Conservation (phyloP, 1,139 yeast species). For the Candida sp. region DNA sequence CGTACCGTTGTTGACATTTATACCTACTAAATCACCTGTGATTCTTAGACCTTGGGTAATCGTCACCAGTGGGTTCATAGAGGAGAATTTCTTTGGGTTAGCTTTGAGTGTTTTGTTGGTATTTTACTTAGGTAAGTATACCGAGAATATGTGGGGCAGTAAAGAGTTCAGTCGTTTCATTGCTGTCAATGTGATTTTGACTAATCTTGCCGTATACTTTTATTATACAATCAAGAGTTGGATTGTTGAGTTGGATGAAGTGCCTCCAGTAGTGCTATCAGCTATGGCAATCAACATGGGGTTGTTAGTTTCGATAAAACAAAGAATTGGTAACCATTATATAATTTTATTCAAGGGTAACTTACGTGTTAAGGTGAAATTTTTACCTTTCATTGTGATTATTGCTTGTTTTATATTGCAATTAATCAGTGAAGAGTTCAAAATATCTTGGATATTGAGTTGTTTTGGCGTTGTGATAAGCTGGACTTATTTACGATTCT, state of each 20-base stretch:
- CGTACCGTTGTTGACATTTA: constrained; percentile 38
- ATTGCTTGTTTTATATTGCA: constrained; percentile 14
- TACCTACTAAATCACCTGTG: constrained; percentile 37
- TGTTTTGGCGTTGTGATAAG: constrained; percentile 30
- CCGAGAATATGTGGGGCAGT: constrained; percentile 38
- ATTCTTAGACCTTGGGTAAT: constrained; percentile 37
- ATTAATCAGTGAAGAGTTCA: constrained; percentile 26
- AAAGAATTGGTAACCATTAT: constrained; percentile 42
- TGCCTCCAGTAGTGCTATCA: constrained; percentile 35
- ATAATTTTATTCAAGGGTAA: constrained; percentile 37
- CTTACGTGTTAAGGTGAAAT: constrained; percentile 34
- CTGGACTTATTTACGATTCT: constrained; percentile 40
- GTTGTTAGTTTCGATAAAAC: constrained; percentile 41
- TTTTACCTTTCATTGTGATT: constrained; percentile 32
- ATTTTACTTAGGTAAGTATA: constrained; percentile 34
- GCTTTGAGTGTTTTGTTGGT: constrained; percentile 21
- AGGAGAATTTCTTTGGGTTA: constrained; percentile 29
- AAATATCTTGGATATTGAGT: constrained; percentile 22
- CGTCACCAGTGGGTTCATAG: constrained; percentile 31
- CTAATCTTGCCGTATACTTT: constrained; percentile 32
- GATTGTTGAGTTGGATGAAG: constrained; percentile 23
- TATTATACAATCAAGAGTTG: constrained; percentile 31
- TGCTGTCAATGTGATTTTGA: constrained; percentile 17
- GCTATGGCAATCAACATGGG: constrained; percentile 39
- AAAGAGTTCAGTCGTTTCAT: constrained; percentile 29